Evolutionary conservation across 768 basidiomycete genomes (phyloP).

Genomic region (Boletus edulis): DNA sequence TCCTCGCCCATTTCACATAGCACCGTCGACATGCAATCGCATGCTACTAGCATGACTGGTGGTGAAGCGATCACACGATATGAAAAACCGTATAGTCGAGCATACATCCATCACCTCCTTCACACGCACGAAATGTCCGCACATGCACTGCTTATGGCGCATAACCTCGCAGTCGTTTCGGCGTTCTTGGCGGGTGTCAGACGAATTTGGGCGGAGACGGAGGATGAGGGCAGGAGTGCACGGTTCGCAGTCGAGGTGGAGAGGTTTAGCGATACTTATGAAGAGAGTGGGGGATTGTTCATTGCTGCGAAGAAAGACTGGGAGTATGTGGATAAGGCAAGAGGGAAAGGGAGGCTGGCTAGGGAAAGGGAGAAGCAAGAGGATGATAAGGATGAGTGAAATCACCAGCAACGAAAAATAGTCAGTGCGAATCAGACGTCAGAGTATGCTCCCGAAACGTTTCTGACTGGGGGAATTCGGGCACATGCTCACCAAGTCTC

Average conservation of each 20-base stretch:
- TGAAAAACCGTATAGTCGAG: slow-evolving; percentile 42
- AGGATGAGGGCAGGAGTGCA: not conserved
- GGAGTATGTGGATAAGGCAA: slow-evolving; percentile 62
- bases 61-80: slow-evolving; percentile 7
- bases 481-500: not conserved
- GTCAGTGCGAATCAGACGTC: not conserved
- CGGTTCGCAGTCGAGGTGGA: slow-evolving; percentile 46
- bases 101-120: slow-evolving; percentile 82
- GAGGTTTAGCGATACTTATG: slow-evolving; percentile 51
- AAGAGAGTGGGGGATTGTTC: slow-evolving; percentile 45
- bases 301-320: slow-evolving; percentile 54
- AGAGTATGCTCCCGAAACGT: not conserved
- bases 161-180: slow-evolving; percentile 71
- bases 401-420: not conserved
- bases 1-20: slow-evolving; percentile 44
- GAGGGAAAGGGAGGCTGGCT: slow-evolving; percentile 73
- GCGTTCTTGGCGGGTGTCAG: slow-evolving; percentile 64
- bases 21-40: slow-evolving; percentile 34
- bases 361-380: slow-evolving; percentile 53
- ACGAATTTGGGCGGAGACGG: slow-evolving; percentile 18
- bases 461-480: too few relatives aligned
- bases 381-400: not conserved
- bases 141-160: slow-evolving; percentile 68
- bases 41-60: not conserved
- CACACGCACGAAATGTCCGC: slow-evolving; percentile 91